Evolutionary conservation across 768 basidiomycete genomes (phyloP).

Genomic region (Omphalotus guepiniiformis): DNA sequence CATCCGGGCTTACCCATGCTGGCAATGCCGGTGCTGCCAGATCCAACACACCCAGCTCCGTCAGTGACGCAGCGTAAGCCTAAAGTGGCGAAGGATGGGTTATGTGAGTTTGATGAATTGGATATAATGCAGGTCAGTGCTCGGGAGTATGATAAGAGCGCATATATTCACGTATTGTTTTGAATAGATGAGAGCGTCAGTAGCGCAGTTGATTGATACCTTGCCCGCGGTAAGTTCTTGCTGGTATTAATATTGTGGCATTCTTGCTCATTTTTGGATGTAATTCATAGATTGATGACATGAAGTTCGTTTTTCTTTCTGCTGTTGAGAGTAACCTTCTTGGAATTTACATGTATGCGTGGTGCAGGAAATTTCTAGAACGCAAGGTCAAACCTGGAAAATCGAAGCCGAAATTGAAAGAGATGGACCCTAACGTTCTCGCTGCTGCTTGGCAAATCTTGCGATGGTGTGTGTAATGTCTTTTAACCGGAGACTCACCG

Average conservation of each 20-base stretch:
- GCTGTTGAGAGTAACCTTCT: not conserved
- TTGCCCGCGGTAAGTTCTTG: slow-evolving; percentile 42
- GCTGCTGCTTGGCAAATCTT: slow-evolving; percentile 65
- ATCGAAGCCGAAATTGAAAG: slow-evolving; percentile 48
- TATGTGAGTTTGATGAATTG: slow-evolving; percentile 53
- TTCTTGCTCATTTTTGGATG: not conserved
- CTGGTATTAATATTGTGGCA: not conserved
- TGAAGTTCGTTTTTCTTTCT: slow-evolving; percentile 35
- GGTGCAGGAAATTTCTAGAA: slow-evolving; percentile 39
- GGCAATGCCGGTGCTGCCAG: not conserved
- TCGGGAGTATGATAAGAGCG: no score
- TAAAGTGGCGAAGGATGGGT: slow-evolving; percentile 27
- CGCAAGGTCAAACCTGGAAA: slow-evolving; percentile 46
- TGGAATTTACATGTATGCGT: not conserved
- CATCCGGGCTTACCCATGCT: no score
- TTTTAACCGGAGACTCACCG: not conserved
- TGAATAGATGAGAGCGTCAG: slow-evolving; percentile 42
- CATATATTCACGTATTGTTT: no score
- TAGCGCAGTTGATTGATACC: slow-evolving; percentile 38
- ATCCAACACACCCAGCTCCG: not conserved
- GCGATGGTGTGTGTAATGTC: slow-evolving; percentile 42
- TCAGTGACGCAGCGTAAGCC: slow-evolving; percentile 4
- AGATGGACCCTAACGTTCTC: slow-evolving; percentile 42
- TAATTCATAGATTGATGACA: slow-evolving; percentile 41
- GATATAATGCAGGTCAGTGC: slow-evolving; percentile 28